Evolutionary conservation across 495 filamentous ascomycete species (phyloP).

Genomic region (Astrocystis sublimbata): DNA sequence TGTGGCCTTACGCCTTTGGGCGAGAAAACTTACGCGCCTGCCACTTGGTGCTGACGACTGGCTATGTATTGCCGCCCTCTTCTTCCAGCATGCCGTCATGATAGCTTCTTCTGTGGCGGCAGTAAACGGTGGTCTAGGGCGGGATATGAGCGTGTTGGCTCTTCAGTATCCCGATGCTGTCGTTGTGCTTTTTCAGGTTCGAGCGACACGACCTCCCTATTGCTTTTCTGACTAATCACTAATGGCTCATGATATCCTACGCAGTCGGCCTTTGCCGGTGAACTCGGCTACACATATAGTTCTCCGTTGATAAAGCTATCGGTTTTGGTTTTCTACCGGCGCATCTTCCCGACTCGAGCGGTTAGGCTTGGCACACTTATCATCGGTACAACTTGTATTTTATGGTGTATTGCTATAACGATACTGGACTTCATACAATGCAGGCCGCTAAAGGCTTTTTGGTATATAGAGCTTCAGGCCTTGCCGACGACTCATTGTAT

Average conservation of each 20-base stretch:
- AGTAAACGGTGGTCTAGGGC: neutral
- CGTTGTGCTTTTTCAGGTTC: neutral
- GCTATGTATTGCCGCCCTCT: neutral
- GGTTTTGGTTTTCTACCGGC: slow-evolving; percentile 19
- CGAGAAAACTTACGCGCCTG: neutral
- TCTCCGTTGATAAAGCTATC: slow-evolving; percentile 12
- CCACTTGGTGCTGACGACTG: neutral
- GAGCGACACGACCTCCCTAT: too few relatives aligned
- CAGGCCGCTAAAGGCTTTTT: slow-evolving; percentile 11
- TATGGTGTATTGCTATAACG: neutral
- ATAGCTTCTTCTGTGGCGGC: neutral
- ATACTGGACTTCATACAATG: slow-evolving; percentile 12
- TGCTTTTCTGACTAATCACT: too few relatives aligned
- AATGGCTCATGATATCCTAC: too few relatives aligned
- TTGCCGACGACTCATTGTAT: slow-evolving; percentile 1
- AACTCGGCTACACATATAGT: slow-evolving; percentile 6
- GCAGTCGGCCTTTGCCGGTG: slow-evolving; percentile 1
- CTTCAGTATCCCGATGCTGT: neutral
- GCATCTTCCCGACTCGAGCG: slow-evolving; percentile 16
- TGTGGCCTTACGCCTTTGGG: neutral
- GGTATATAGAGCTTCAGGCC: slow-evolving; percentile 3
- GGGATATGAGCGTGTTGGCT: neutral
- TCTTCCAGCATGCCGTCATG: neutral
- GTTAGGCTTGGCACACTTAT: too few relatives aligned
- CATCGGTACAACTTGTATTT: too few relatives aligned